These are phyloP conservation scores for Suhomyces guaymorum DNA, from an alignment of 1,139 yeast genomes.

Conservation along the genomic window DNA sequence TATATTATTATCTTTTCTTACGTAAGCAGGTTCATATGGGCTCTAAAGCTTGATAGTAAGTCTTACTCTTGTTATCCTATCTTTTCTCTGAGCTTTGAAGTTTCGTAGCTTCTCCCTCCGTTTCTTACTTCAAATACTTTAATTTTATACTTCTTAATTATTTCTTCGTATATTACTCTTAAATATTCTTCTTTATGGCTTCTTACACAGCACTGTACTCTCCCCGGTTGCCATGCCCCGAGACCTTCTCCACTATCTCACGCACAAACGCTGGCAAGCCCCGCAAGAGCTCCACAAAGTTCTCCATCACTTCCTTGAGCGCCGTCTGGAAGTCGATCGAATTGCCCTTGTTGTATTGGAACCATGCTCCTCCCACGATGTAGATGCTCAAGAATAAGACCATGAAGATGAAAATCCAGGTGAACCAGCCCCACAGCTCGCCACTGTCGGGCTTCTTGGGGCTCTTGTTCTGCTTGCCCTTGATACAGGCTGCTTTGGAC, in stretches of 20 bases:
- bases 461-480: constrained; percentile 24
- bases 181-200: no score
- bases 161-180: background rate
- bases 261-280: constrained; percentile 71
- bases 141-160: background rate
- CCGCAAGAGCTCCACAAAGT: constrained; percentile 55
- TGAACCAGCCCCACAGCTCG: constrained; percentile 74
- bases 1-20: no score
- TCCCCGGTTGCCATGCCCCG: constrained; percentile 72
- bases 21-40: no score
- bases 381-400: constrained; percentile 70
- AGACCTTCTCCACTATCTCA: constrained; percentile 69
- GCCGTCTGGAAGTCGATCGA: constrained; percentile 54
- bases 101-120: no score
- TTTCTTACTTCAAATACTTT: background rate
- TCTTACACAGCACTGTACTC: constrained; percentile 90
- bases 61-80: no score
- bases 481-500: constrained; percentile 41
- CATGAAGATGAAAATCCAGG: constrained; percentile 69
- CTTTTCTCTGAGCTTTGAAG: no score
- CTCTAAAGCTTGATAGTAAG: no score
- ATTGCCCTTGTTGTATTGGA: constrained; percentile 58
- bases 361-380: constrained; percentile 79
- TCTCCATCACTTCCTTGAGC: constrained; percentile 71
- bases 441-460: constrained; percentile 38